Percentiles rank a stretch among this genome's conserved stretches.
Evolutionary conservation across 192 early-diverging fungal species (phyloP).

Genomic region (Diversispora epigaea): DNA sequence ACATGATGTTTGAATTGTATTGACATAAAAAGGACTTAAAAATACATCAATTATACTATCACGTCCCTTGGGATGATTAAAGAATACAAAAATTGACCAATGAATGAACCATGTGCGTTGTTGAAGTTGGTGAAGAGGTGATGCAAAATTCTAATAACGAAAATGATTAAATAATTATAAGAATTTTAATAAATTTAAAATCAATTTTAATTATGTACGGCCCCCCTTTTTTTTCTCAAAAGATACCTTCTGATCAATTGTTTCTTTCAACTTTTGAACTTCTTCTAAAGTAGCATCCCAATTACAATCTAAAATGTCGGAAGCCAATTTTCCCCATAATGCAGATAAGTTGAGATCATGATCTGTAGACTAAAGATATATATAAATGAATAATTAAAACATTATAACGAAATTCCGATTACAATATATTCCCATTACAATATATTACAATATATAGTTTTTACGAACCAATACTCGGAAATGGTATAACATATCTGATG

Average conservation of each 20-base stretch:
- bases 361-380: constrained; percentile 73
- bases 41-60: constrained; percentile 94
- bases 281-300: constrained; percentile 94
- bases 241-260: constrained; percentile 76
- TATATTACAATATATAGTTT: neutral
- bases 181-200: neutral
- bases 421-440: neutral
- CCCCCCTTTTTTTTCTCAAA: too few relatives aligned
- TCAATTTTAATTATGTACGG: neutral
- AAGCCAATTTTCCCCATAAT: constrained; percentile 95
- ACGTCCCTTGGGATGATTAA: constrained; percentile 95
- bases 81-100: constrained; percentile 98
- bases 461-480: constrained; percentile 83
- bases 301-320: constrained; percentile 91
- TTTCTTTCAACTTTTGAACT: constrained; percentile 81
- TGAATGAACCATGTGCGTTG: constrained; percentile 93
- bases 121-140: constrained; percentile 86
- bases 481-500: constrained; percentile 92
- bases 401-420: neutral
- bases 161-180: neutral
- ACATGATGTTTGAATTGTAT: constrained; percentile 95
- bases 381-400: neutral
- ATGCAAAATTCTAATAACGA: constrained; percentile 56
- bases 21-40: constrained; percentile 88
- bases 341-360: constrained; percentile 79